Conservation (phyloP, 2,329 filamentous ascomycete genomes). For the Trichoderma sp. region DNA sequence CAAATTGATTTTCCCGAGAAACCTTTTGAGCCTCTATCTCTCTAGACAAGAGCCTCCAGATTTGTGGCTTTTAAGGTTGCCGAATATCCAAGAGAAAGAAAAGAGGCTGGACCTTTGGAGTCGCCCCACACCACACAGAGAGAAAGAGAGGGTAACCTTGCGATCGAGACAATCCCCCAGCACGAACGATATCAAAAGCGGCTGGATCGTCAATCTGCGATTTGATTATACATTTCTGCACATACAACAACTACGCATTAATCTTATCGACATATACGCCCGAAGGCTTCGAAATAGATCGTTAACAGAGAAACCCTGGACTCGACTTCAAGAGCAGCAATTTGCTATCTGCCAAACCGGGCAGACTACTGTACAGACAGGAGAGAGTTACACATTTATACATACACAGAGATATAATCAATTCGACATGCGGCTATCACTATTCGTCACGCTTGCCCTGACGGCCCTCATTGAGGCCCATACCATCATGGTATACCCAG, state of each 20-base stretch:
- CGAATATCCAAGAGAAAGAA: neutral
- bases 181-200: neutral
- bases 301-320: neutral
- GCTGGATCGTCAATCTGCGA: neutral
- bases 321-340: neutral
- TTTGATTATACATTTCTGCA: neutral
- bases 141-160: neutral
- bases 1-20: neutral
- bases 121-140: neutral
- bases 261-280: neutral
- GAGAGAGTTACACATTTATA: neutral
- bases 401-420: neutral
- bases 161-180: neutral
- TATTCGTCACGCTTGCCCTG: slow-evolving; percentile 41
- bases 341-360: neutral
- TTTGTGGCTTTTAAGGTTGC: neutral
- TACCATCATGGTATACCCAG: slow-evolving; percentile 80
- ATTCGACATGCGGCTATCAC: slow-evolving; percentile 46
- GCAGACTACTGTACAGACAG: neutral
- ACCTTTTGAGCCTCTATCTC: neutral
- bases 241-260: neutral
- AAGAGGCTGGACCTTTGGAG: neutral
- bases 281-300: neutral
- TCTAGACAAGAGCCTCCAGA: neutral
- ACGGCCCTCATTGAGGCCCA: slow-evolving; percentile 61